Percentiles rank a stretch among this genome's conserved stretches.
Evolutionary conservation across 2,329 filamentous ascomycete genomes (phyloP).

Genomic region (Ophiostoma sp.): DNA sequence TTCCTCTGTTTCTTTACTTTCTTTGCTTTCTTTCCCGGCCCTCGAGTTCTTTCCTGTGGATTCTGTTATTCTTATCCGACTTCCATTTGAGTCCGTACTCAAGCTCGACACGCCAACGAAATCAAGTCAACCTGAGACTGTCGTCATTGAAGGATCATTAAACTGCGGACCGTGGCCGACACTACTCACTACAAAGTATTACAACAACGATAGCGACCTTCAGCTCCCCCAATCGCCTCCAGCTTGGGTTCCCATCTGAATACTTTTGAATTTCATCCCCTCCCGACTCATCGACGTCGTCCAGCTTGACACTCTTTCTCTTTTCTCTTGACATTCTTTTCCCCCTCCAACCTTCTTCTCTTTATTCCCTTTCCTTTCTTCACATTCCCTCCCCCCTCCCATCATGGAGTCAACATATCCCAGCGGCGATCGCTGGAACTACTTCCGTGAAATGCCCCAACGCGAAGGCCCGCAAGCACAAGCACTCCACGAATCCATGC

Average conservation of each 20-base stretch:
- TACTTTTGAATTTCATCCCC: background rate
- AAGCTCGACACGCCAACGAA: background rate
- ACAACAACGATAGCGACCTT: background rate
- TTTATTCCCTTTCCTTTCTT: background rate
- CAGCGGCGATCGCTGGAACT: slow-evolving; percentile 11
- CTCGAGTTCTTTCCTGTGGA: background rate
- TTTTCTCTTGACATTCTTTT: too few relatives aligned
- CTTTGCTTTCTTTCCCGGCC: background rate
- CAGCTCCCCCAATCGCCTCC: background rate
- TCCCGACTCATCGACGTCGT: background rate
- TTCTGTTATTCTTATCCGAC: background rate
- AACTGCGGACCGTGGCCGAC: background rate
- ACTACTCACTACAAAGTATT: background rate
- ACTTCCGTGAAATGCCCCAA: slow-evolving; percentile 3
- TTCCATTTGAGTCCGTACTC: background rate
- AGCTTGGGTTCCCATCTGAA: background rate
- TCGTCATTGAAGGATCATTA: background rate
- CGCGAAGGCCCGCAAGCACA: background rate
- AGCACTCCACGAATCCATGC: background rate
- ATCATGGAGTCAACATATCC: background rate
- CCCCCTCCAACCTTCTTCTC: background rate
- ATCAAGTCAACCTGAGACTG: background rate
- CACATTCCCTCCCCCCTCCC: background rate
- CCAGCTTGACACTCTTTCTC: background rate
- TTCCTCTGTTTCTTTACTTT: background rate